Conservation (phyloP, 2,329 filamentous ascomycete species). For the Paecilomyces niveus region DNA sequence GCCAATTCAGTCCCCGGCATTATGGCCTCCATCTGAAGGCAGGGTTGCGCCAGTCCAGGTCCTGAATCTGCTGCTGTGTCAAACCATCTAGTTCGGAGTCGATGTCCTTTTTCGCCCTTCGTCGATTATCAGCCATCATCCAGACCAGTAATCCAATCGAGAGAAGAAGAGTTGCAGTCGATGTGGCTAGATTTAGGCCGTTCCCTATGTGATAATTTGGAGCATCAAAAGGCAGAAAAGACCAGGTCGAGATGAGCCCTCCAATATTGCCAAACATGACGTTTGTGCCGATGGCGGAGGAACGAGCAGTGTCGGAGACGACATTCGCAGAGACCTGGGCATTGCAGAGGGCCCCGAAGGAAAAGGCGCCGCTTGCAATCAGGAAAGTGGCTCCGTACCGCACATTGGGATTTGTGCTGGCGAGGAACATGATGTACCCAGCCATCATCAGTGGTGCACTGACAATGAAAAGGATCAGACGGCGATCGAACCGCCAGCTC, state of each 20-base stretch:
- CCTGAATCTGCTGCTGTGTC: constrained; percentile 47
- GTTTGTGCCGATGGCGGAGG: constrained; percentile 58
- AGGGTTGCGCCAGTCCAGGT: constrained; percentile 62
- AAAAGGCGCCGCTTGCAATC: constrained; percentile 57
- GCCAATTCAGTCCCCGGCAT: not conserved
- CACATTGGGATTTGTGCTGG: constrained; percentile 43
- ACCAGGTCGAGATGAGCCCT: constrained; percentile 60
- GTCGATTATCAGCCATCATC: constrained; percentile 58
- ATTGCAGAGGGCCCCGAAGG: constrained; percentile 58
- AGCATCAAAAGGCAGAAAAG: constrained; percentile 55
- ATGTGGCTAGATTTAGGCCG: constrained; percentile 60
- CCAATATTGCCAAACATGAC: constrained; percentile 71
- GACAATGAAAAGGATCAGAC: constrained; percentile 55
- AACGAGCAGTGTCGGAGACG: constrained; percentile 62
- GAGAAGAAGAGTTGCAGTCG: constrained; percentile 49
- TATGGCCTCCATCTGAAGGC: constrained; percentile 53
- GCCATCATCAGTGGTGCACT: constrained; percentile 58
- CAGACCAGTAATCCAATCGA: constrained; percentile 47
- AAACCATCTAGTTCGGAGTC: constrained; percentile 51
- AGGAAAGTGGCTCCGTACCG: constrained; percentile 67
- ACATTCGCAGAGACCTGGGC: constrained; percentile 65
- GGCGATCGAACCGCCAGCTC: constrained; percentile 54
- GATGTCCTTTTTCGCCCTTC: constrained; percentile 47
- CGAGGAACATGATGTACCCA: constrained; percentile 66
- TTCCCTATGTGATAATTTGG: constrained; percentile 66